phyloP scores from a whole-genome alignment of 108 stramenopile genomes.

The Cyclotella baltica region DNA sequence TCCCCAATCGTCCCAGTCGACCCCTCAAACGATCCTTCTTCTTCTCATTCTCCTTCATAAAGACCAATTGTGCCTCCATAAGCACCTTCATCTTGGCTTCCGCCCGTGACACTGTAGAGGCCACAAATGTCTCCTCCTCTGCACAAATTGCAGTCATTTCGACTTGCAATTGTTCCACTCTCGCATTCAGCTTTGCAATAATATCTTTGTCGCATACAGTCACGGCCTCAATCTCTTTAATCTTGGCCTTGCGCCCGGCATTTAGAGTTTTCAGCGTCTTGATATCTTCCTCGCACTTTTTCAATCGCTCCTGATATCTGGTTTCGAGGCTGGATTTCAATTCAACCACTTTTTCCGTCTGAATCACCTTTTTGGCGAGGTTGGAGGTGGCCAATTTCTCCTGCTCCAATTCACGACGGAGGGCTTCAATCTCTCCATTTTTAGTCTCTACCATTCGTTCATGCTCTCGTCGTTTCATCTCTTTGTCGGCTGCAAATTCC shows the following conservation, averaged over 20 bases:
- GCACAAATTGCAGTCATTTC: slow-evolving; percentile 22
- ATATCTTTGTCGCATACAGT: slow-evolving; percentile 28
- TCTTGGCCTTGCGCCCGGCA: slow-evolving; percentile 28
- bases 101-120: slow-evolving; percentile 26
- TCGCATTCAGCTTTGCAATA: slow-evolving; percentile 33
- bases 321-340: slow-evolving; percentile 25
- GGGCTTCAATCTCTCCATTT: slow-evolving; percentile 35
- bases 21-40: slow-evolving; percentile 36
- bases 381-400: slow-evolving; percentile 49
- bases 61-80: slow-evolving; percentile 24
- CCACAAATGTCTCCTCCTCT: slow-evolving; percentile 42
- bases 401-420: slow-evolving; percentile 34
- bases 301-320: slow-evolving; percentile 28
- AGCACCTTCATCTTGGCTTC: slow-evolving; percentile 35
- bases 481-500: slow-evolving; percentile 41
- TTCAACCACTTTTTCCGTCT: slow-evolving; percentile 38
- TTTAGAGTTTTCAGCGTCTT: slow-evolving; percentile 22
- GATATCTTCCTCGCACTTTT: slow-evolving; percentile 38
- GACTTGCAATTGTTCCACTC: slow-evolving; percentile 23
- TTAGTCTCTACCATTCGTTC: slow-evolving; percentile 44
- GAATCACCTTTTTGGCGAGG: slow-evolving; percentile 48
- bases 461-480: slow-evolving; percentile 31
- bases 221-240: slow-evolving; percentile 38
- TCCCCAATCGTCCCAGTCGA: slow-evolving; percentile 24
- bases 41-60: slow-evolving; percentile 38